These are phyloP conservation scores for Aspergillus fumigatus DNA, from an alignment of 2,329 filamentous ascomycete species.

Conservation along the genomic window DNA sequence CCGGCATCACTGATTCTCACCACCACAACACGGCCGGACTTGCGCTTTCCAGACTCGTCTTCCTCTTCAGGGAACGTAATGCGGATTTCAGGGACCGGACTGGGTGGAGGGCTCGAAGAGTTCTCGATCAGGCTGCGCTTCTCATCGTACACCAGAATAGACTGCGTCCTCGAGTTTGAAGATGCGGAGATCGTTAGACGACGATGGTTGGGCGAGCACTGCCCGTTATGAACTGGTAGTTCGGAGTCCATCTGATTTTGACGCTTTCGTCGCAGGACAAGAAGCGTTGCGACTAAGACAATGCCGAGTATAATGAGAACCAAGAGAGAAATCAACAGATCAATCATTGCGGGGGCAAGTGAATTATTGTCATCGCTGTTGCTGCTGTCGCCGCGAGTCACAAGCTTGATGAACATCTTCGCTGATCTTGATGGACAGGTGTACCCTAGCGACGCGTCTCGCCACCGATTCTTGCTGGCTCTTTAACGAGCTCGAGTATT, in stretches of 20 bases:
- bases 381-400: slow-evolving; percentile 46
- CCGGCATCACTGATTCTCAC: slow-evolving; percentile 86
- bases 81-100: slow-evolving; percentile 91
- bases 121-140: slow-evolving; percentile 75
- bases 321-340: slow-evolving; percentile 74
- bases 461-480: neutral
- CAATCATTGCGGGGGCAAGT: slow-evolving; percentile 61
- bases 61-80: slow-evolving; percentile 98
- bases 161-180: slow-evolving; percentile 57
- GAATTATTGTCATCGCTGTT: slow-evolving; percentile 42
- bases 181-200: slow-evolving; percentile 54
- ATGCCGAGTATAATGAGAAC: slow-evolving; percentile 71
- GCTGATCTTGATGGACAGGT: slow-evolving; percentile 8
- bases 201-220: slow-evolving; percentile 46
- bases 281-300: slow-evolving; percentile 61
- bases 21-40: slow-evolving; percentile 83
- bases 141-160: slow-evolving; percentile 71
- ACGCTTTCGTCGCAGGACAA: slow-evolving; percentile 67
- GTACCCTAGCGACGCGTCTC: slow-evolving; percentile 1
- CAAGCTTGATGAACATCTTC: slow-evolving; percentile 41
- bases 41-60: slow-evolving; percentile 67
- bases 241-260: slow-evolving; percentile 49
- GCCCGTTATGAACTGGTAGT: slow-evolving; percentile 65
- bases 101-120: slow-evolving; percentile 68
- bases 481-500: neutral